Conservation (phyloP, 164 flowering plant genomes). For the Houttuynia cordata region DNA sequence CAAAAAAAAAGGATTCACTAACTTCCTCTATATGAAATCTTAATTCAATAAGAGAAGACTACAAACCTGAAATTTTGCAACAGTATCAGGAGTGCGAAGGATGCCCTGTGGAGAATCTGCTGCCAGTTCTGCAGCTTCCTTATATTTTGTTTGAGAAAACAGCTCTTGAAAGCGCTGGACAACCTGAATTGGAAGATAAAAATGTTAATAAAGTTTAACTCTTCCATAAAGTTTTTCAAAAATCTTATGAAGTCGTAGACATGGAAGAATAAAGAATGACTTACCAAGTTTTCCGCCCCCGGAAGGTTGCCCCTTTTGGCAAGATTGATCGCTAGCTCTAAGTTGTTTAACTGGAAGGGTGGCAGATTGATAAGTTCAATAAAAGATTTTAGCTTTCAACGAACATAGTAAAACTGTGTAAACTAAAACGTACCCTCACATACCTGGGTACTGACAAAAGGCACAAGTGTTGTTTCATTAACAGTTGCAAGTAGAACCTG, state of each 20-base stretch:
- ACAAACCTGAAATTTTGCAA: slow-evolving; percentile 94
- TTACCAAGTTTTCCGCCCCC: slow-evolving; percentile 89
- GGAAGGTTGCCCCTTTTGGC: slow-evolving; percentile 23
- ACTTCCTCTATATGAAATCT: not conserved
- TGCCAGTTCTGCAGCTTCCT: slow-evolving; percentile 99
- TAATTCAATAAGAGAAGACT: not conserved
- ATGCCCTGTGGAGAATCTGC: slow-evolving; percentile 99
- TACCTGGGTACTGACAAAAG: slow-evolving; percentile 97
- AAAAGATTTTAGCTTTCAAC: not conserved
- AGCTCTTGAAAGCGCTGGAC: slow-evolving; percentile 99
- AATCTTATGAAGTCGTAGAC: not conserved
- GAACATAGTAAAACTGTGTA: not conserved
- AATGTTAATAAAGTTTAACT: not conserved
- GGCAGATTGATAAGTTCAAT: not conserved
- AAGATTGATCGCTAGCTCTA: slow-evolving; percentile 34
- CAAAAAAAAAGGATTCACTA: not conserved
- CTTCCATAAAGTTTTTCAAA: not conserved
- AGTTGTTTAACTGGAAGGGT: slow-evolving; percentile 64
- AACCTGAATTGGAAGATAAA: slow-evolving; percentile 48
- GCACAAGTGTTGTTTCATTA: slow-evolving; percentile 86
- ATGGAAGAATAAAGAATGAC: not conserved
- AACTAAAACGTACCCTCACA: slow-evolving; percentile 1
- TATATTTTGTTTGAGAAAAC: slow-evolving; percentile 95
- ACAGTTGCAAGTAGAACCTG: slow-evolving; percentile 94
- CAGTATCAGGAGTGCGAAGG: slow-evolving; percentile 95